Conservation (phyloP, 345 rosid genomes). For the Populus nigra region DNA sequence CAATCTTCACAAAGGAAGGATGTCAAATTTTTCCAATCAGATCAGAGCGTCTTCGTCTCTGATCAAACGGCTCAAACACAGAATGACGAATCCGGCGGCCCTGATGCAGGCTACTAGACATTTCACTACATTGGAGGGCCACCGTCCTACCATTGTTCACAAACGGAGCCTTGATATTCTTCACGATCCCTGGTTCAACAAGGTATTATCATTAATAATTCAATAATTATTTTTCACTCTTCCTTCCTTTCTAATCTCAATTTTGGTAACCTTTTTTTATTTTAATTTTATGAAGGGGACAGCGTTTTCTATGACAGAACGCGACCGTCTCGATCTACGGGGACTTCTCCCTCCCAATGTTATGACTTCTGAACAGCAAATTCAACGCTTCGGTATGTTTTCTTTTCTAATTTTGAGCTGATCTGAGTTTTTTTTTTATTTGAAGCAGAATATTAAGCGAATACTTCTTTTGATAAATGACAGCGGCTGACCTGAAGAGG, state of each 20-base stretch:
- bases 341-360: slow-evolving; percentile 94
- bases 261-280: background rate
- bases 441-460: background rate
- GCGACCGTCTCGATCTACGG: slow-evolving; percentile 92
- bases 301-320: slow-evolving; percentile 89
- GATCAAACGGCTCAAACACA: slow-evolving; percentile 43
- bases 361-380: slow-evolving; percentile 84
- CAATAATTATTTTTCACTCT: background rate
- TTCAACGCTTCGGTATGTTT: slow-evolving; percentile 79
- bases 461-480: background rate
- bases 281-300: slow-evolving; percentile 49
- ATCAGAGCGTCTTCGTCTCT: slow-evolving; percentile 50
- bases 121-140: slow-evolving; percentile 85
- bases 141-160: slow-evolving; percentile 86
- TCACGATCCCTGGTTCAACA: slow-evolving; percentile 99
- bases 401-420: background rate
- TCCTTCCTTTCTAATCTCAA: background rate
- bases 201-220: slow-evolving; percentile 34
- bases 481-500: slow-evolving; percentile 94
- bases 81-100: slow-evolving; percentile 11
- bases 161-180: slow-evolving; percentile 96
- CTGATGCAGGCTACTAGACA: slow-evolving; percentile 35
- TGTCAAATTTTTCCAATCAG: slow-evolving; percentile 37
- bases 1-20: background rate
- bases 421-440: background rate